Percentiles rank a stretch among this genome's conserved stretches.
phyloP scores from a whole-genome alignment of 805 yeast genomes.

The Candida palmyrensis region DNA sequence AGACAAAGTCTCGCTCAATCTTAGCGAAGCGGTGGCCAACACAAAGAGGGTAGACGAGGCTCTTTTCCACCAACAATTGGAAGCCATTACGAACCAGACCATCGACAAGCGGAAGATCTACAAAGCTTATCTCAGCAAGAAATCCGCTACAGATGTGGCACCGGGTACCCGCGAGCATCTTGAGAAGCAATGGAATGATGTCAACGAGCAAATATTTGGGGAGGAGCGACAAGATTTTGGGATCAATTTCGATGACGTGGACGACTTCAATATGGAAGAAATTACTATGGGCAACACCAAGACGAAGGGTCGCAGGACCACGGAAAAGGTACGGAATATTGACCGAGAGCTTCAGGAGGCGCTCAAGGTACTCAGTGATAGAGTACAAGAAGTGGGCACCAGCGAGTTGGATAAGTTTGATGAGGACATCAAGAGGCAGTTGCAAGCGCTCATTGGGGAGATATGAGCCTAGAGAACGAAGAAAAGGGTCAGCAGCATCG shows the following conservation, averaged over 20 bases:
- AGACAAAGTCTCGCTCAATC: slow-evolving; percentile 39
- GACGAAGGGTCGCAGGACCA: slow-evolving; percentile 13
- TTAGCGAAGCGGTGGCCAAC: slow-evolving; percentile 20
- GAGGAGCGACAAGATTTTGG: slow-evolving; percentile 7
- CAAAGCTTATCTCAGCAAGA: slow-evolving; percentile 26
- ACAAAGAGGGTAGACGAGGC: slow-evolving; percentile 23
- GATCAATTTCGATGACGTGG: slow-evolving; percentile 29
- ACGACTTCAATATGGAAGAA: slow-evolving; percentile 36
- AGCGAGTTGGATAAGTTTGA: slow-evolving; percentile 29
- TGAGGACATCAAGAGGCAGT: slow-evolving; percentile 3
- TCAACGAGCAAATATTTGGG: slow-evolving; percentile 29
- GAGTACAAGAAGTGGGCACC: slow-evolving; percentile 13
- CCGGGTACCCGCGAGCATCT: slow-evolving; percentile 14
- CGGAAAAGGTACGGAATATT: slow-evolving; percentile 7
- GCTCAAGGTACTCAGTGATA: slow-evolving; percentile 12
- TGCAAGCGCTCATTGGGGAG: not conserved
- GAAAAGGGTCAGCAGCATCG: no score
- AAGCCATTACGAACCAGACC: slow-evolving; percentile 31
- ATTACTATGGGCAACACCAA: slow-evolving; percentile 2
- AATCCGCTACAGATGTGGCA: slow-evolving; percentile 9
- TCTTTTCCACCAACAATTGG: slow-evolving; percentile 33
- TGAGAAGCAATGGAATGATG: slow-evolving; percentile 40
- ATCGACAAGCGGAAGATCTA: slow-evolving; percentile 33
- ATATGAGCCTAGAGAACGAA: not conserved
- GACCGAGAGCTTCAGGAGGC: slow-evolving; percentile 9